A percentile compares a stretch with the other conserved stretches of the same genome.
Conservation (phyloP, 164 flowering plant genomes). For the Macadamia integrifolia region DNA sequence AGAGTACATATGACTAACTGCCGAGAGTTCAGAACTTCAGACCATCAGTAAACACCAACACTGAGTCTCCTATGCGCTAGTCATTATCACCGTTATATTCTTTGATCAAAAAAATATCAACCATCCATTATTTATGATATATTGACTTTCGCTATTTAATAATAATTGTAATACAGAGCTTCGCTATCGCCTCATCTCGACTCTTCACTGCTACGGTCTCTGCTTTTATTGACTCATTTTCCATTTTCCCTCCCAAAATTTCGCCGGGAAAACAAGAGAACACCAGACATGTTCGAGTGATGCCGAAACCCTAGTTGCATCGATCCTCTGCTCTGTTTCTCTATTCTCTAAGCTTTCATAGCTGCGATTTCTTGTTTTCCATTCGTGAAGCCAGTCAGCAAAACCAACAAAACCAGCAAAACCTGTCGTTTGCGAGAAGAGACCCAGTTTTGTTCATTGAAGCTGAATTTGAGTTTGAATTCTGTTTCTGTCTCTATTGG, state of each 20-base stretch:
- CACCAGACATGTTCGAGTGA: background rate
- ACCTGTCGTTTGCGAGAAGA: background rate
- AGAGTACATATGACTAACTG: no score
- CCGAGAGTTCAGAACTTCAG: no score
- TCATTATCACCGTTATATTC: no score
- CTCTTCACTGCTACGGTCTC: no score
- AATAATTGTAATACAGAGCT: no score
- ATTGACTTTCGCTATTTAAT: no score
- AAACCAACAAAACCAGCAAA: background rate
- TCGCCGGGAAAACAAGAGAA: background rate
- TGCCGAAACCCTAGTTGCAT: constrained; percentile 1
- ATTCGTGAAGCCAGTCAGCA: background rate
- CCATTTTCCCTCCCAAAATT: background rate
- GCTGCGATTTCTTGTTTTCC: constrained; percentile 11
- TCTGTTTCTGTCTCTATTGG: background rate
- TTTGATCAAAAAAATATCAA: no score
- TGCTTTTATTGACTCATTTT: background rate
- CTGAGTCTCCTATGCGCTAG: no score
- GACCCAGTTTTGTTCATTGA: background rate
- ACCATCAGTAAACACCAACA: no score
- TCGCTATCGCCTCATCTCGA: no score
- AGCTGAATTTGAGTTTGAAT: background rate
- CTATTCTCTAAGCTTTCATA: background rate
- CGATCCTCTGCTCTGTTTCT: background rate
- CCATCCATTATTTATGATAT: no score